These are phyloP conservation scores for Entomortierella beljakovae DNA, from an alignment of 192 early-diverging fungal genomes.

Conservation along the genomic window DNA sequence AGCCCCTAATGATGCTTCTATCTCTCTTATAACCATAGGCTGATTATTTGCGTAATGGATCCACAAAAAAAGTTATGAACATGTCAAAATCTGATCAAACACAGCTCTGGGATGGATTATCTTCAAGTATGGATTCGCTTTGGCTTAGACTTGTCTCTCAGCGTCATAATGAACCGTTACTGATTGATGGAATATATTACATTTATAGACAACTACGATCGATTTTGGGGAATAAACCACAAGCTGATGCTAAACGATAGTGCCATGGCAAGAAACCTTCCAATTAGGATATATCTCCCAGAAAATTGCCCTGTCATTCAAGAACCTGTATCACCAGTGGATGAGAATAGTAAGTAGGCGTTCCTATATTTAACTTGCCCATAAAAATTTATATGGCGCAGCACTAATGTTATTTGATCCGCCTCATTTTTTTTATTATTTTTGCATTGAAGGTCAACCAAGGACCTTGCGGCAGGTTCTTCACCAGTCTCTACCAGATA, in stretches of 20 bases:
- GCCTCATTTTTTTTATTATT: neutral
- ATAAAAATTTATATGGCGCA: too few relatives aligned
- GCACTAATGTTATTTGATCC: neutral
- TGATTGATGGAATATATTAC: neutral
- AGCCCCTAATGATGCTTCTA: neutral
- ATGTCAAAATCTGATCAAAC: conserved; percentile 86
- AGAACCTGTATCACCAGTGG: conserved; percentile 63
- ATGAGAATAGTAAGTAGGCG: conserved; percentile 56
- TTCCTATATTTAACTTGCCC: neutral
- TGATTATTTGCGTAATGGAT: conserved; percentile 86
- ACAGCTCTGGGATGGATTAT: conserved; percentile 81
- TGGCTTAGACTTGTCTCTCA: neutral
- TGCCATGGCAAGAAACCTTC: conserved; percentile 61
- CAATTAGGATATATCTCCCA: conserved; percentile 70
- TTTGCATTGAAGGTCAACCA: conserved; percentile 32
- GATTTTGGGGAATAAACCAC: conserved; percentile 75
- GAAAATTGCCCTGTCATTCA: conserved; percentile 71
- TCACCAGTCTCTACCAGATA: conserved; percentile 58
- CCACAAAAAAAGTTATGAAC: conserved; percentile 88
- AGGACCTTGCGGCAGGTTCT: conserved; percentile 60
- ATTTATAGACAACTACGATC: conserved; percentile 59
- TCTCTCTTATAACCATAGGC: conserved; percentile 57
- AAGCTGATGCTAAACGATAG: conserved; percentile 61
- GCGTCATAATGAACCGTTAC: neutral
- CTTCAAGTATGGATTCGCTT: conserved; percentile 55